Base-by-base conservation (phyloP, 1,139 yeast genomes). In the Pichia kudriavzevii region DNA sequence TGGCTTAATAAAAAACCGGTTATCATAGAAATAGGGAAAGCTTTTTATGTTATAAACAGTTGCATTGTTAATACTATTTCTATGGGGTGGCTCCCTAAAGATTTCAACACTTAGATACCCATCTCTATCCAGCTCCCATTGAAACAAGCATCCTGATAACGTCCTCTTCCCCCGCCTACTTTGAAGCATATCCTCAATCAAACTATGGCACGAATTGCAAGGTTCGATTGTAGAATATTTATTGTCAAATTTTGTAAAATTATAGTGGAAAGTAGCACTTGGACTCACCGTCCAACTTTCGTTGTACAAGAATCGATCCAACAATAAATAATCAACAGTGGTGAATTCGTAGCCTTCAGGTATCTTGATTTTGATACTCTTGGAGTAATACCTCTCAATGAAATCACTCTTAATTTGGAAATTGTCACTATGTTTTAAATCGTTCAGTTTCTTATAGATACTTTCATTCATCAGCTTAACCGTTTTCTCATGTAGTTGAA, bases 221-320 rank as follows among this genome's bases (percentile, higher is more conserved):
- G 30, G 16, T 4, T 3, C 10, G 9, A 35, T 8, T 4, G 21
- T 24, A 1, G 30, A 33, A 11, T 32, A 18, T 15, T 22, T 26
- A 13, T 15, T 31, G 15, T 35, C 37, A 22, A 39, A 35, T 25
- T 23, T 27, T 8, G 42, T 35, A 7, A 23, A 39, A 5, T 31
- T 28, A 18, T 39, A 39, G 7, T 28, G 18, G 15, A 35, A 39
- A 7, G 20, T 14, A 11, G 4, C 7, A 9, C 20, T 17, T 4
- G 42, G 42, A 20, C 36, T 31, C 2, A 35, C 33, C 16, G 13
- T 11, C 42, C 42, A 39, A 2, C 30, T 13, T 18, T 39, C 22
- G 13, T 39, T 35, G 14, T 35, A 39, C 7, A 39, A 5, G 32
- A 29, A 28, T 9, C 42, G 13, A 17, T 39, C 33, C 3, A 39